Base-by-base conservation (phyloP, 192 early-diverging fungal genomes). In the Coemansia sp. region DNA sequence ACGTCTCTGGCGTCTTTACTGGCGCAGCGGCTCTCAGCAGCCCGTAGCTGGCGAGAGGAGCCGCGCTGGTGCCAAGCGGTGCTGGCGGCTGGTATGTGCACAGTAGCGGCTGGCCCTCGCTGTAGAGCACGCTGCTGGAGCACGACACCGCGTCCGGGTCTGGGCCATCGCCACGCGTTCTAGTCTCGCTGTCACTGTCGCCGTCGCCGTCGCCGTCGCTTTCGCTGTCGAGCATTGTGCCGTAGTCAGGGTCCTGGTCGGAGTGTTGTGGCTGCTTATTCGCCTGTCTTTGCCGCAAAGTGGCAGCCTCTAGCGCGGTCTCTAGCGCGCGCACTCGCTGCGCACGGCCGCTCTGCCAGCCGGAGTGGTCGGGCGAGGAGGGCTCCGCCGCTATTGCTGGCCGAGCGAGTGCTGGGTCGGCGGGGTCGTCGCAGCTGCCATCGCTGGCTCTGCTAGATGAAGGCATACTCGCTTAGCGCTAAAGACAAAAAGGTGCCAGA, bases 21-120 rank as follows among this genome's bases (percentile, higher is more conserved):
- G 59, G 67, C 49, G 31, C 39, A 1, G 38, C 36, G 8, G 64
- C 9, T 37, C 32, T 17, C 24, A 54, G 36, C 8, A 68, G 63
- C n/a, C 74, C 61, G 51, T 67, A 62, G 19, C 29, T 35, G 46
- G 15, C 46, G 29, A 35, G 15, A 40, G 49, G 20, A 6, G 47
- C 22, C 35, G 62, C 27, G 19, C 12, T 22, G 3, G 51, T 39
- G 17, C 29, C 40, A 4, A 59, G 47, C 1, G 45, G 19, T 5
- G 38, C 35, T 1, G 62, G 73, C 20, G 74, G 79, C 64, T 76
- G 74, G 64, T 76, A 76, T 12, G 79, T 73, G 60, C 70, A 71
- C 64, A 82, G 54, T 19, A 82, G 70, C 15, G 79, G 74, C 67
- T 70, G 79, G 32, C 79, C 79, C 60, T 82, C 79, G 64, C 62